phyloP scores from a whole-genome alignment of 2,329 filamentous ascomycete species.

The Aspergillus persii region DNA sequence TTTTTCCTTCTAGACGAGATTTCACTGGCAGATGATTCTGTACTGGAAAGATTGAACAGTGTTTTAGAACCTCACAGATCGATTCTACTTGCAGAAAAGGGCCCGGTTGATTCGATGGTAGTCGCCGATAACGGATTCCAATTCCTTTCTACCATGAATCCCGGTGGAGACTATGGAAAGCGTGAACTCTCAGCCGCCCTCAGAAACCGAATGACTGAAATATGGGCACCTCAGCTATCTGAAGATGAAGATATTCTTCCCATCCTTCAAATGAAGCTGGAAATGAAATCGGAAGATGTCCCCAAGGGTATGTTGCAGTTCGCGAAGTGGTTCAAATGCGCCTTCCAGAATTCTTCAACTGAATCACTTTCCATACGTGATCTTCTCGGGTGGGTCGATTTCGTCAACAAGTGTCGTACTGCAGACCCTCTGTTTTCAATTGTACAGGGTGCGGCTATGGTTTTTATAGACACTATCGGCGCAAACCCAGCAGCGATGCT shows the following conservation, averaged over 20 bases:
- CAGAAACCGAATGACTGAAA: conserved; percentile 95
- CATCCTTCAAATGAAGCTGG: conserved; percentile 77
- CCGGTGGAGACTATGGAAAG: conserved; percentile 97
- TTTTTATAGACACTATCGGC: conserved; percentile 92
- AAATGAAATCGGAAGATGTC: conserved; percentile 53
- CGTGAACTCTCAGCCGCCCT: conserved; percentile 93
- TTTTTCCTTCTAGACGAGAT: conserved; percentile 97
- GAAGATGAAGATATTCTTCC: conserved; percentile 82
- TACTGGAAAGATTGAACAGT: conserved; percentile 92
- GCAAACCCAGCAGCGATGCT: conserved; percentile 90
- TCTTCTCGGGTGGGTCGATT: conserved; percentile 88
- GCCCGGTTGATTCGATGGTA: conserved; percentile 76
- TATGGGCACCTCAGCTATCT: conserved; percentile 90
- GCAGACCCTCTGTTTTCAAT: conserved; percentile 52
- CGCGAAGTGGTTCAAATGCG: conserved; percentile 85
- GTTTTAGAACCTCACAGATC: conserved; percentile 86
- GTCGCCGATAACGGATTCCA: conserved; percentile 78
- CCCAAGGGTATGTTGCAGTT: conserved; percentile 76
- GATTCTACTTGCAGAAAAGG: conserved; percentile 90
- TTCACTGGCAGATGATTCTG: conserved; percentile 94
- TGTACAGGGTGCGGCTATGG: conserved; percentile 87
- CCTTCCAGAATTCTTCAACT: conserved; percentile 70
- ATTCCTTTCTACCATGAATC: conserved; percentile 98
- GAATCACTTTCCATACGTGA: conserved; percentile 88
- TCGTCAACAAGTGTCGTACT: conserved; percentile 68